A percentile compares a stretch with the other conserved stretches of the same genome.
Evolutionary conservation across 805 yeast species (phyloP).

Genomic region (Metschnikowia henanensis): DNA sequence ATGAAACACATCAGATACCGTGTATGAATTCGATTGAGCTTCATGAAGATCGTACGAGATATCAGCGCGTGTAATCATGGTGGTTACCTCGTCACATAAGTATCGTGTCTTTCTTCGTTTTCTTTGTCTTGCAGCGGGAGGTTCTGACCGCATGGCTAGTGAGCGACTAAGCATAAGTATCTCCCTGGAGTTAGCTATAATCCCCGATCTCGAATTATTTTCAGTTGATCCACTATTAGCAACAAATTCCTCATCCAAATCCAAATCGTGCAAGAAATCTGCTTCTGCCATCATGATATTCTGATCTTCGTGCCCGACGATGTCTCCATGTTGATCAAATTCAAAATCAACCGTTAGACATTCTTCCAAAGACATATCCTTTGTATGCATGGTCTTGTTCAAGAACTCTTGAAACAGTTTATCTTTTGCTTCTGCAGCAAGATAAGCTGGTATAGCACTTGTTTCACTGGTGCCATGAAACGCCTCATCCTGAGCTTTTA

Average conservation of each 20-base stretch:
- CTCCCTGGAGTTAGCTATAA: no score
- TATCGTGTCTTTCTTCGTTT: no score
- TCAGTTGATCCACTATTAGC: constrained; percentile 10
- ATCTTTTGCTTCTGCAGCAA: constrained; percentile 9
- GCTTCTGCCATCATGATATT: neutral
- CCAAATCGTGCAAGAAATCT: constrained; percentile 10
- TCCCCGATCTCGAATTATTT: constrained; percentile 11
- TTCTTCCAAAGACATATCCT: constrained; percentile 13
- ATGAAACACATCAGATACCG: constrained; percentile 7
- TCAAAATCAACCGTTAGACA: constrained; percentile 21
- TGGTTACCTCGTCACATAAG: no score
- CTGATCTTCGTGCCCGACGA: constrained; percentile 2
- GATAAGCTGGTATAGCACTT: neutral
- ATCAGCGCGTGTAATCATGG: no score
- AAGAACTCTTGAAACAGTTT: constrained; percentile 19
- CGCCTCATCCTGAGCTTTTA: neutral
- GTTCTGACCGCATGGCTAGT: no score
- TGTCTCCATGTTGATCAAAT: constrained; percentile 25
- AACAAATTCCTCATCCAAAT: constrained; percentile 16
- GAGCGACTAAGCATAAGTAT: no score
- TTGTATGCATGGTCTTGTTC: constrained; percentile 13
- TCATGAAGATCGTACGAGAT: constrained; percentile 8
- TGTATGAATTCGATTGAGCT: neutral
- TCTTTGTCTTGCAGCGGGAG: no score
- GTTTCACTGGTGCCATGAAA: neutral